Conservation (phyloP, 2,329 filamentous ascomycete species). For the Mycosphaerella arachidis region DNA sequence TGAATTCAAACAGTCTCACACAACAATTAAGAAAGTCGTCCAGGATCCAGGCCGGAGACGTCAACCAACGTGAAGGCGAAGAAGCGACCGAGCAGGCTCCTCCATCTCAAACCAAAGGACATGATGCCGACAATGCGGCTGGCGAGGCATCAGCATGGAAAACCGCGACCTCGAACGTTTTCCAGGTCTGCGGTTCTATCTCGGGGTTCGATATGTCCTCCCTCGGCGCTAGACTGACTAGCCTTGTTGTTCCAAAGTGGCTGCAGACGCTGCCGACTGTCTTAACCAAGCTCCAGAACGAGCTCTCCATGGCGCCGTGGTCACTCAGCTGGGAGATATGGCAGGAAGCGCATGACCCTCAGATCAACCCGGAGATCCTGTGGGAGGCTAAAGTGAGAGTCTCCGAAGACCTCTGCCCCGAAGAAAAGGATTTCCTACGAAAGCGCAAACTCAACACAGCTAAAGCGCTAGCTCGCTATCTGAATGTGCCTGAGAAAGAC, state of each 20-base stretch:
- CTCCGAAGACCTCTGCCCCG: conserved; percentile 72
- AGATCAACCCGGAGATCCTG: conserved; percentile 79
- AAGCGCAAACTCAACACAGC: conserved; percentile 65
- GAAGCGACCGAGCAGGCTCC: conserved; percentile 15
- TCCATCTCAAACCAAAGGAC: conserved; percentile 25
- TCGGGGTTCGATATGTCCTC: conserved; percentile 26
- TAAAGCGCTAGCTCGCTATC: conserved; percentile 74
- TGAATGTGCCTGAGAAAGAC: conserved; percentile 70
- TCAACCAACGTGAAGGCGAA: background rate
- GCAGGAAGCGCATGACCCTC: conserved; percentile 80
- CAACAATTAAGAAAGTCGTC: conserved; percentile 6
- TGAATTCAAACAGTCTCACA: background rate
- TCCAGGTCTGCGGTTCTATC: conserved; percentile 26
- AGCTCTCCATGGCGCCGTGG: conserved; percentile 81
- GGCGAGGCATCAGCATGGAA: conserved; percentile 24
- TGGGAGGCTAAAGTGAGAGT: conserved; percentile 79
- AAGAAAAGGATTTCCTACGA: conserved; percentile 71
- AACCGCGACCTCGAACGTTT: conserved; percentile 24
- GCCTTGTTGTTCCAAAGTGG: conserved; percentile 72
- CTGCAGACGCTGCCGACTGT: conserved; percentile 69
- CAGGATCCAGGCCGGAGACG: background rate
- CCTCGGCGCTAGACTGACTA: conserved; percentile 28
- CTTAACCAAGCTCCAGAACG: conserved; percentile 75
- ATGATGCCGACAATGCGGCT: conserved; percentile 13
- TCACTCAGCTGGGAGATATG: conserved; percentile 91